Percentiles rank a stretch among this genome's conserved stretches.
Evolutionary conservation across 805 yeast species (phyloP).

Genomic region (Candida hungchunana): DNA sequence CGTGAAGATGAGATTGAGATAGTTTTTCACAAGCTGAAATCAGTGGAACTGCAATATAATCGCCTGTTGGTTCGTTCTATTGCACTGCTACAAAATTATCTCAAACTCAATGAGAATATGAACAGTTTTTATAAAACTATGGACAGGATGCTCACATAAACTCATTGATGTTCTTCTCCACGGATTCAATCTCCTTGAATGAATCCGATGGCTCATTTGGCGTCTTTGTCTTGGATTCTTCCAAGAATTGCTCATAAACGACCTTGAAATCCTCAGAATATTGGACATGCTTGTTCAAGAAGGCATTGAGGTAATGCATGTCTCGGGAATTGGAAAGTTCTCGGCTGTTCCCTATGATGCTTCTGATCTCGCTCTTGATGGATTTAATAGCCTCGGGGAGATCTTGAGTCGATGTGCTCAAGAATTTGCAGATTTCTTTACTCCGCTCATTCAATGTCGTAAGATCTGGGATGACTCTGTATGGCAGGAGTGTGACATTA

Average conservation of each 20-base stretch:
- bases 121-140: constrained; percentile 6
- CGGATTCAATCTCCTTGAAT: background rate
- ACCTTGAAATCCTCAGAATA: background rate
- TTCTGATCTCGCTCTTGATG: no score
- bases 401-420: no score
- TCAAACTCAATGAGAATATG: constrained; percentile 20
- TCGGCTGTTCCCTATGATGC: no score
- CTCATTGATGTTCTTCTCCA: constrained; percentile 1
- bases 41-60: constrained; percentile 21
- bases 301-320: no score
- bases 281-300: background rate
- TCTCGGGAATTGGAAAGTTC: no score
- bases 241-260: background rate
- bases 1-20: background rate
- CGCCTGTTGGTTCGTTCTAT: constrained; percentile 21
- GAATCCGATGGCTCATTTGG: background rate
- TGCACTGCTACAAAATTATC: constrained; percentile 21
- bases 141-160: constrained; percentile 5
- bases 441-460: constrained; percentile 1
- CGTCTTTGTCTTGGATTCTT: background rate
- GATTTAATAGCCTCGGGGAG: background rate
- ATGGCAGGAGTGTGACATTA: background rate
- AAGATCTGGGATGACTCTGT: constrained; percentile 4
- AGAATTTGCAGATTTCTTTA: background rate
- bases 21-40: constrained; percentile 6